Base-by-base conservation (phyloP, 805 yeast species). In the Hanseniaspora jakobsenii region DNA sequence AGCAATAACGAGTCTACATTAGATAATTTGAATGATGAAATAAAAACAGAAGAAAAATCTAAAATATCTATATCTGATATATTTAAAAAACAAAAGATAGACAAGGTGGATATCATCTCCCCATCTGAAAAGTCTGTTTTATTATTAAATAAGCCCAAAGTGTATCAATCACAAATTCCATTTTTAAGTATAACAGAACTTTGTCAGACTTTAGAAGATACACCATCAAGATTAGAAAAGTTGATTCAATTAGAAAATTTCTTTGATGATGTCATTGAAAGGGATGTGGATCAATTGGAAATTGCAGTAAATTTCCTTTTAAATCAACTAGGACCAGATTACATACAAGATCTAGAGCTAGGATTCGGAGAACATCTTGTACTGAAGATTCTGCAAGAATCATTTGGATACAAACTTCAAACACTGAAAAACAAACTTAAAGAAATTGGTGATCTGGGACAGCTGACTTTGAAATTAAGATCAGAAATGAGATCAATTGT, bases 251-350 rank as follows among this genome's bases (percentile, higher is more conserved):
- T 89, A 13, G 73, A 94, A 0, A 78, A 75, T 38, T 81, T 87
- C 58, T 81, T 82, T 57, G 61, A 71, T 10, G 71, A 73, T 32
- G 77, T 85, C 0, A 64, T 91, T 44, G 59, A 69, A 22, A 66
- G 71, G 35, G 68, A 74, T 35, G 73, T 77, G 2, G 51, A 59
- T 3, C 73, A 71, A 36, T 62, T 91, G 43, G 69, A 83, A 6
- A 75, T 73, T 45, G 77, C 84, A 1, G 81, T 87, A 1, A 91
- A 89, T 54, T 69, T 91, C 14, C 81, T 82, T 62, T 86, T 89
- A 57, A 89, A 89, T 58, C 67, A 89, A 49, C 64, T 87, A 8
- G 95, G 96, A 0, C 98, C 98, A 0, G 98, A 91, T 59, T 91
- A 91, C 57, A 95, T 85, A 57, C 59, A 61, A 4, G 96, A 93